Conservation (phyloP, 495 filamentous ascomycete species). For the Glarea lozoyensis region DNA sequence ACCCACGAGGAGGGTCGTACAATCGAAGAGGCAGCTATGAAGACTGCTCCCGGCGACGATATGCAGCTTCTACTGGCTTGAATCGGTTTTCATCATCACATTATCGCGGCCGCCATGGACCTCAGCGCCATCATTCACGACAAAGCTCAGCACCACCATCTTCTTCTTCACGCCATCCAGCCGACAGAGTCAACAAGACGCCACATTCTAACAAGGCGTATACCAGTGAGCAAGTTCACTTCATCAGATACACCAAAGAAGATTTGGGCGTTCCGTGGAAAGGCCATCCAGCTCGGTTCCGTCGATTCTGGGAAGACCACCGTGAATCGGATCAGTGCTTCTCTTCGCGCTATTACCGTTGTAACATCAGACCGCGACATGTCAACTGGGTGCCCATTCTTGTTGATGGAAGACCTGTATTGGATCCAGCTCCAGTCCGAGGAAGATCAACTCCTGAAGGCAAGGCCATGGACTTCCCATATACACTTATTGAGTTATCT, state of each 20-base stretch:
- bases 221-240: slow-evolving; percentile 8
- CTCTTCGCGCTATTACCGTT: slow-evolving; percentile 10
- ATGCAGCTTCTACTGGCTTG: too few relatives aligned
- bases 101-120: too few relatives aligned
- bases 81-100: too few relatives aligned
- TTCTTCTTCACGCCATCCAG: too few relatives aligned
- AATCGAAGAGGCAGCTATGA: too few relatives aligned
- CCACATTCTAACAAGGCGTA: slow-evolving; percentile 16
- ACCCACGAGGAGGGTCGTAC: too few relatives aligned
- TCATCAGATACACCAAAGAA: slow-evolving; percentile 12
- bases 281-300: neutral
- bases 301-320: neutral
- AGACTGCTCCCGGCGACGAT: too few relatives aligned
- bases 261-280: slow-evolving; percentile 2
- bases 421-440: slow-evolving; percentile 1
- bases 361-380: slow-evolving; percentile 4
- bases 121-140: too few relatives aligned
- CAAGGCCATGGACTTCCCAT: slow-evolving; percentile 4
- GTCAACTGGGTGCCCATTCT: neutral
- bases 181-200: neutral
- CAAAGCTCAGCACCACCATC: too few relatives aligned
- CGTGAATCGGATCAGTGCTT: slow-evolving; percentile 4
- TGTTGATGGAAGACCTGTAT: slow-evolving; percentile 4
- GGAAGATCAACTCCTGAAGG: slow-evolving; percentile 2
- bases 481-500: slow-evolving; percentile 9